Percentiles rank a stretch among this genome's conserved stretches.
phyloP scores from a whole-genome alignment of 129 eudicot species.

The Cynara cardunculus region DNA sequence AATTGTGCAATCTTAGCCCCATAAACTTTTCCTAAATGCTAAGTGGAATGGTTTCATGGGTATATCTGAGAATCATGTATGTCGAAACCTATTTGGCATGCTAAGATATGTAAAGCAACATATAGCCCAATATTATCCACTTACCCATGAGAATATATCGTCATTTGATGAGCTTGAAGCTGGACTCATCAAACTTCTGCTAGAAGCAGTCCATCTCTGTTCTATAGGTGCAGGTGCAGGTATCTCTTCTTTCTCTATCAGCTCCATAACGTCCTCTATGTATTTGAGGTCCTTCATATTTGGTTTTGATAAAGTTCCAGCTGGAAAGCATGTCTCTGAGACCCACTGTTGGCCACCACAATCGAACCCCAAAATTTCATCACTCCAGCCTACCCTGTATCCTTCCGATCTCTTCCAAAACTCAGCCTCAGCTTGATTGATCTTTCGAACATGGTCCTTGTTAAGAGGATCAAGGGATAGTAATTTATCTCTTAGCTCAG shows the following conservation, averaged over 20 bases:
- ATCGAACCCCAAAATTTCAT: slow-evolving; percentile 94
- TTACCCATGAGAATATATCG: slow-evolving; percentile 96
- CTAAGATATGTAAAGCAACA: background rate
- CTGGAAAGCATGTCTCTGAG: slow-evolving; percentile 91
- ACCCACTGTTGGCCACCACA: slow-evolving; percentile 99
- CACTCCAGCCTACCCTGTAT: slow-evolving; percentile 93
- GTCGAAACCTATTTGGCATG: no score
- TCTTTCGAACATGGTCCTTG: slow-evolving; percentile 67
- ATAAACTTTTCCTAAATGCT: background rate
- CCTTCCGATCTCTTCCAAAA: slow-evolving; percentile 95
- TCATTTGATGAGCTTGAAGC: slow-evolving; percentile 73
- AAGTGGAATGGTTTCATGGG: background rate
- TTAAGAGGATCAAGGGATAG: slow-evolving; percentile 81
- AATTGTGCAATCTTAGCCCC: background rate
- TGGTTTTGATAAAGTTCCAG: slow-evolving; percentile 84
- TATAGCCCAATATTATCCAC: background rate
- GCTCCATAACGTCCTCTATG: slow-evolving; percentile 63
- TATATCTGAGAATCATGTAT: no score
- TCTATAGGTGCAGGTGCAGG: slow-evolving; percentile 99
- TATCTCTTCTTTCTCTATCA: slow-evolving; percentile 76
- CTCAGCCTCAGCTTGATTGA: slow-evolving; percentile 93
- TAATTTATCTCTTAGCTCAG: slow-evolving; percentile 87
- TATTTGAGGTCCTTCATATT: slow-evolving; percentile 84
- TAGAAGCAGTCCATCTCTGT: slow-evolving; percentile 89
- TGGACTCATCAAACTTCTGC: slow-evolving; percentile 92